Evolutionary conservation across 495 filamentous ascomycete genomes (phyloP), one percentile per base, ranked within the genome.

Genomic region (Choiromyces venosus): DNA sequence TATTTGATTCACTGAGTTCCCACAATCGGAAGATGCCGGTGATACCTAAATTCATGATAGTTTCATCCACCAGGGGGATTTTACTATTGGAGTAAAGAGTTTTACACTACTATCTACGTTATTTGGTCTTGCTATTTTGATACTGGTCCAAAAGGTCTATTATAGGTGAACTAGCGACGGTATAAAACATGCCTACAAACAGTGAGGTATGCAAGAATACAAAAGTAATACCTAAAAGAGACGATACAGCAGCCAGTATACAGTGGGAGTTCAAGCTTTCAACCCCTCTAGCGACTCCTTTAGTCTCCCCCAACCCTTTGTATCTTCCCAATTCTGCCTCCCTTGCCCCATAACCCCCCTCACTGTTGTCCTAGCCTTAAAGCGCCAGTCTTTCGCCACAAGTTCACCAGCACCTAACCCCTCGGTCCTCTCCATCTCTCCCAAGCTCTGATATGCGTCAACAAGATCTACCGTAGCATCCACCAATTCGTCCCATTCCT

Each of bases 321-420:
- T 90, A 3, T 86, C 92, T 83, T 96, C 93, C 93, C 93, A 97
- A 7, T 82, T 86, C 75, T 92, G 90, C 83, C 89, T 96, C 19
- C 89, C 94, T 80, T 90, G 91, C 0, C 93, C 91, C 83, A 93
- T 84, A 9, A 97, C 88, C 35, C 91, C 91, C 56, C 92, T 85
- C 4, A 97, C 86, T 9, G 92, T 93, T 81, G 88, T 92, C 81
- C 92, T 85, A 1, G 92, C 91, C 87, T 97, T 98, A 69, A 92
- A 92, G 80, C 88, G 91, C 95, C 95, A 98, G 81, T 84, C 86
- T 66, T 83, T 84, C 44, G 88, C 89, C 38, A 92, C 82, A 76
- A 85, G 14, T 83, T 84, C 77, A 74, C 83, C 83, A 33, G 83
- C 73, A 81, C 82, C 66, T 75, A 80, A 67, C 75, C 83, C 83